Evolutionary conservation across 1,284 basidiomycete species (phyloP).

Genomic region (Peniophora sp.): DNA sequence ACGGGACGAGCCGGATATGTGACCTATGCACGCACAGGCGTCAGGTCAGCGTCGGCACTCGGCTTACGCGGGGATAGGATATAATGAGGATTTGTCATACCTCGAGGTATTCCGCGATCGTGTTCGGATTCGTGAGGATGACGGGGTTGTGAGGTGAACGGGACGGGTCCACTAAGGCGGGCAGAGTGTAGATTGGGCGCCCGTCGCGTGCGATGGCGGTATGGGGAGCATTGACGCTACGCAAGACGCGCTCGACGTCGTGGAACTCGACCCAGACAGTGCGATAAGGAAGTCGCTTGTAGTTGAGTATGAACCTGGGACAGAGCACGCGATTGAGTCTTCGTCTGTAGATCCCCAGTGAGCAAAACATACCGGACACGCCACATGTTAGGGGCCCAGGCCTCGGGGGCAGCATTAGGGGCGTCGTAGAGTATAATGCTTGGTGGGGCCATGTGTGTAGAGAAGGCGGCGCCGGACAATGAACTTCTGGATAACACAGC

Average conservation of each 20-base stretch:
- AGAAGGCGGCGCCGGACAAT: not conserved
- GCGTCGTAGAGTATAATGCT: conserved; percentile 59
- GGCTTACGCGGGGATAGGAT: too few relatives aligned
- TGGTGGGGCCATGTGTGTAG: conserved; percentile 9
- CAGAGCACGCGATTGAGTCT: not conserved
- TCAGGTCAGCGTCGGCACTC: too few relatives aligned
- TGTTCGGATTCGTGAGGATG: conserved; percentile 47
- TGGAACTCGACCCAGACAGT: conserved; percentile 65
- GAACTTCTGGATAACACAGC: not conserved
- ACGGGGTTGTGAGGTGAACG: conserved; percentile 26
- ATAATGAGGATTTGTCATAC: too few relatives aligned
- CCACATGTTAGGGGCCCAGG: conserved; percentile 72
- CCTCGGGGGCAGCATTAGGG: conserved; percentile 47
- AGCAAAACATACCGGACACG: conserved; percentile 29
- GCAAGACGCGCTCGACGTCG: conserved; percentile 54
- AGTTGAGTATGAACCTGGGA: conserved; percentile 60
- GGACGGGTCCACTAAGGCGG: conserved; percentile 47
- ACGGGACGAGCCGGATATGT: conserved; percentile 60
- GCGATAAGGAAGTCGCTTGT: conserved; percentile 57
- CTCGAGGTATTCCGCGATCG: conserved; percentile 68
- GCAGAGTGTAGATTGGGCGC: conserved; percentile 54
- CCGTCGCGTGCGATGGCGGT: conserved; percentile 47
- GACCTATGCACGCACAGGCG: conserved; percentile 12
- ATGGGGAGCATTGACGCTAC: conserved; percentile 49
- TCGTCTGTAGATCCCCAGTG: not conserved